Evolutionary conservation across 2,329 filamentous ascomycete species (phyloP), one percentile per base, ranked within the genome.

Genomic region (Stemphylium lycopersici): DNA sequence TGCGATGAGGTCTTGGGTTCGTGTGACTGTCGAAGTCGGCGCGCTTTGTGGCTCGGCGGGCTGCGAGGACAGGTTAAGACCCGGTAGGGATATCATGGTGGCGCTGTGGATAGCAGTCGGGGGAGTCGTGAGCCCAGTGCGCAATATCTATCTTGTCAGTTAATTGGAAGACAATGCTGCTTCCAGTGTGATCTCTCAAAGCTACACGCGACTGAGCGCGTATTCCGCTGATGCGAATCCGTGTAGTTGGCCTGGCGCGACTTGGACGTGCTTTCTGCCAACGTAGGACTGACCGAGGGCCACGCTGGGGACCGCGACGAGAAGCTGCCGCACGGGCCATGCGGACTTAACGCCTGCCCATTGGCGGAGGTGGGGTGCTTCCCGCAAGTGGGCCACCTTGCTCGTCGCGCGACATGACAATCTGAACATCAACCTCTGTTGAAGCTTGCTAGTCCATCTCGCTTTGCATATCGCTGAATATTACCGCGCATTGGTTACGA

Each of bases 71-170:
- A 81, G 67, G 48, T 79, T 77, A 24, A 81, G 74, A 34, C 79
- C 79, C 43, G 79, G 79, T n/a, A 81, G 66, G 18, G 77, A 69
- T 60, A 77, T 72, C 70, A 74, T 74, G 11, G 20, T 58, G 31
- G 36, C 13, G 12, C n/a, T 42, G 24, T 4, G 7, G 24, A 32
- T 32, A 12, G 20, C 16, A 29, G 3, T 29, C 26, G 8, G 8
- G 26, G 26, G 16, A 42, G 22, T 31, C 29, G 18, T 13, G 16
- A 24, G 13, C 18, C 4, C 6, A 22, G 16, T 29, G 13, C 11
- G 11, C 20, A 26, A 12, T 42, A 29, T 6, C 2, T 24, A n/a
- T 32, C 26, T 22, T 20, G 16, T 34, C 13, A 12, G 4, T 10
- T n/a, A 16, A 33, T 39, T 16, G 31, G 26, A 15, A n/a, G n/a